These are phyloP conservation scores for Crithidia fasciculata DNA, from an alignment of 208 protist species.

Conservation along the genomic window DNA sequence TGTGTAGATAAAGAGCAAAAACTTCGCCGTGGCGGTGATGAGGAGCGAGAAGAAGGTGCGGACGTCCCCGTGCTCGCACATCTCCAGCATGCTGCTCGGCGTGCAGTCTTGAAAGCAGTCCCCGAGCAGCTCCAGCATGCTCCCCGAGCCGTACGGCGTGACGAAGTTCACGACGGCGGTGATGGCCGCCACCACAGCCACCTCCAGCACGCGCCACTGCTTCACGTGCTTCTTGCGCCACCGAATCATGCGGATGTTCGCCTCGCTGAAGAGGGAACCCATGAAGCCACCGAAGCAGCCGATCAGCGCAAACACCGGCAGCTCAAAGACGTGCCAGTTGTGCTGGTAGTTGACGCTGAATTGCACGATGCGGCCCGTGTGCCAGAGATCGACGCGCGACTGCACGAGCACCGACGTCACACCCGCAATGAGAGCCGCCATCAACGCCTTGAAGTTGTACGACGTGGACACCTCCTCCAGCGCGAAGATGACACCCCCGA, in stretches of 20 bases:
- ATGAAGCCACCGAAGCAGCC: conserved; percentile 76
- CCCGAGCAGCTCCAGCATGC: conserved; percentile 67
- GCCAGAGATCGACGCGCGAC: conserved; percentile 71
- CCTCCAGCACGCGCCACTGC: conserved; percentile 77
- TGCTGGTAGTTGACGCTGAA: conserved; percentile 88
- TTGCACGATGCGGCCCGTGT: conserved; percentile 78
- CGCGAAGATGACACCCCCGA: conserved; percentile 80
- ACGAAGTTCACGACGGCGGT: conserved; percentile 73
- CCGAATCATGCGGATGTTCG: conserved; percentile 61
- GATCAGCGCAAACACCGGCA: conserved; percentile 70
- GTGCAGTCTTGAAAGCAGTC: conserved; percentile 86
- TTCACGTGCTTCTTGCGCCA: conserved; percentile 62
- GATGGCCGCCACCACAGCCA: conserved; percentile 54
- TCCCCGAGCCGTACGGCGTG: conserved; percentile 62
- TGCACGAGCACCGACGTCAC: conserved; percentile 84
- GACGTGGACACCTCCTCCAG: conserved; percentile 82
- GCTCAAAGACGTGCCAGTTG: conserved; percentile 84
- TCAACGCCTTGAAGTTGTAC: conserved; percentile 90
- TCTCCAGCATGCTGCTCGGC: conserved; percentile 40
- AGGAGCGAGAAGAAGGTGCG: conserved; percentile 63
- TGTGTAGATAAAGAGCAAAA: conserved; percentile 65
- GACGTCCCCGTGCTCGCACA: conserved; percentile 59
- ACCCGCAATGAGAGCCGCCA: conserved; percentile 87
- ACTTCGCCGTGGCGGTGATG: conserved; percentile 55
- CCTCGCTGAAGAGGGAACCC: conserved; percentile 68